A percentile compares a stretch with the other conserved stretches of the same genome.
Conservation (phyloP, 768 basidiomycete genomes). For the Daedaleopsis sinensis region DNA sequence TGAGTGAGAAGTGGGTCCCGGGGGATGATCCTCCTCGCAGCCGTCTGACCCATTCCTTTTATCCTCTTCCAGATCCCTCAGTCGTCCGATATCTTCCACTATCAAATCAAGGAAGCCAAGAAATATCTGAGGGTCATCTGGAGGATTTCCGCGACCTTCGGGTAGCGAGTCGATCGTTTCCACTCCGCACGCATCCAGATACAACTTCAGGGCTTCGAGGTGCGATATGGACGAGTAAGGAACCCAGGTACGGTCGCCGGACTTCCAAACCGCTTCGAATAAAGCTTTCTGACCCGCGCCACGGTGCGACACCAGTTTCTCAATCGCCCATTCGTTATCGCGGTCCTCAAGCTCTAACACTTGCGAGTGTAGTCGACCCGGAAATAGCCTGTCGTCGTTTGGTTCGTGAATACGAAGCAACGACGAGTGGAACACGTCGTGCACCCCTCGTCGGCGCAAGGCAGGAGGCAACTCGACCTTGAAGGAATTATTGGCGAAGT, state of each 20-base stretch:
- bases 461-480: conserved; percentile 33
- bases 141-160: too few species aligned
- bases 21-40: too few species aligned
- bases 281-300: conserved; percentile 30
- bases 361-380: conserved; percentile 30
- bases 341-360: conserved; percentile 23
- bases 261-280: conserved; percentile 38
- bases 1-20: too few species aligned
- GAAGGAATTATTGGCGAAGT: conserved; percentile 28
- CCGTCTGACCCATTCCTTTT: too few species aligned
- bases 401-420: conserved; percentile 33
- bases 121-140: too few species aligned
- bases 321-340: conserved; percentile 32
- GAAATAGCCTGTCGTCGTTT: conserved; percentile 40
- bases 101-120: too few species aligned
- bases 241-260: conserved; percentile 40
- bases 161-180: too few species aligned
- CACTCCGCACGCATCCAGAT: too few species aligned
- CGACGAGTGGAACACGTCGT: conserved; percentile 38
- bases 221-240: conserved; percentile 22
- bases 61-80: too few species aligned
- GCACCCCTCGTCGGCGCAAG: conserved; percentile 30
- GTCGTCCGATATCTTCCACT: too few species aligned
- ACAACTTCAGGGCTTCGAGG: neutral
- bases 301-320: conserved; percentile 28